phyloP scores from a whole-genome alignment of 2,329 filamentous ascomycete species.

The Neonectria punicea region DNA sequence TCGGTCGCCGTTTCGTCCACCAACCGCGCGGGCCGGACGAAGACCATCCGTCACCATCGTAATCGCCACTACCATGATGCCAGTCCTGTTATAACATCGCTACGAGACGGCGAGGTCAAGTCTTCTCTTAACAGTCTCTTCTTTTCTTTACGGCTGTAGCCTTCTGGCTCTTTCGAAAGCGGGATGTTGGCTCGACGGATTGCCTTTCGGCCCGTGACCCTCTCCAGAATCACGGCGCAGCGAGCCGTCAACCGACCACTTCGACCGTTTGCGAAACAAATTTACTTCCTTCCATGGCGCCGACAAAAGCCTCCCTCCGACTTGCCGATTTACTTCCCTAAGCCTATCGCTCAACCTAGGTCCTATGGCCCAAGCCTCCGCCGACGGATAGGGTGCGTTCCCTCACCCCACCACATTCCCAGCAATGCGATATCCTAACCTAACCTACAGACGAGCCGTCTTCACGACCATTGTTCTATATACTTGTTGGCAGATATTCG shows the following conservation, averaged over 20 bases:
- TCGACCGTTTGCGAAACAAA: slow-evolving; percentile 37
- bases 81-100: slow-evolving; percentile 22
- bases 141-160: neutral
- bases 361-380: slow-evolving; percentile 35
- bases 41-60: slow-evolving; percentile 12
- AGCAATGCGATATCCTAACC: slow-evolving; percentile 23
- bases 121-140: slow-evolving; percentile 10
- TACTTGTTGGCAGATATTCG: slow-evolving; percentile 57
- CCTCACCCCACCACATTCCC: neutral
- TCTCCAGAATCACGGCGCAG: slow-evolving; percentile 34
- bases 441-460: slow-evolving; percentile 38
- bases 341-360: slow-evolving; percentile 12
- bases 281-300: slow-evolving; percentile 50
- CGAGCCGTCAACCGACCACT: slow-evolving; percentile 36
- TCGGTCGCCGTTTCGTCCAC: slow-evolving; percentile 6
- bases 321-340: slow-evolving; percentile 50
- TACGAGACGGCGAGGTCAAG: slow-evolving; percentile 7
- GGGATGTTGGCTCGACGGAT: slow-evolving; percentile 41
- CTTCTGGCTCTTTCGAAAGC: slow-evolving; percentile 8
- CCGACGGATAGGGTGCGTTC: slow-evolving; percentile 44
- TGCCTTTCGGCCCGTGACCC: slow-evolving; percentile 36
- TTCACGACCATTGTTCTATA: slow-evolving; percentile 49
- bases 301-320: slow-evolving; percentile 31
- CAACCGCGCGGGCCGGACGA: slow-evolving; percentile 17
- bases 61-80: slow-evolving; percentile 35